Percentiles rank a stretch among this genome's conserved stretches.
Evolutionary conservation across 139 green algal genomes (phyloP).

Genomic region (Picocystis salinarum): DNA sequence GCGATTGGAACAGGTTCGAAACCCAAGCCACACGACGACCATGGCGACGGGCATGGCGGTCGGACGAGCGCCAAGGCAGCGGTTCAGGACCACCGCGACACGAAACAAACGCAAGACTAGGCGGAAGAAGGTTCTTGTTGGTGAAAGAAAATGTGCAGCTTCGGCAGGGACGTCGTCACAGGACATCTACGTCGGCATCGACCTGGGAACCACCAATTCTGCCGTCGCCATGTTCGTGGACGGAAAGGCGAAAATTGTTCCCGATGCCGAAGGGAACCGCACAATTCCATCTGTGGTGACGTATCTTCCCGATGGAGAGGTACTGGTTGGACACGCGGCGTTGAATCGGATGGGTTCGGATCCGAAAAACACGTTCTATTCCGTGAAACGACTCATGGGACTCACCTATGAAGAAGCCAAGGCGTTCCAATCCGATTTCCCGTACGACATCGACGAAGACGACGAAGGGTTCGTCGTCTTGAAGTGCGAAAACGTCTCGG

Average conservation of each 20-base stretch:
- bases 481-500: slow-evolving; percentile 20
- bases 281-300: slow-evolving; percentile 96
- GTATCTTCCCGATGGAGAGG: slow-evolving; percentile 26
- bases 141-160: too few species aligned
- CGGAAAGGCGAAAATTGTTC: slow-evolving; percentile 78
- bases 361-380: slow-evolving; percentile 98
- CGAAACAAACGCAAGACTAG: too few species aligned
- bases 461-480: slow-evolving; percentile 50
- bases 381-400: slow-evolving; percentile 97
- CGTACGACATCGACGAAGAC: slow-evolving; percentile 52
- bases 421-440: too few species aligned
- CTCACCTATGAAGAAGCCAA: slow-evolving; percentile 13
- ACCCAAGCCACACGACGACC: too few species aligned
- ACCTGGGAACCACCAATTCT: slow-evolving; percentile 94
- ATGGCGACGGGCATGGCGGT: too few species aligned
- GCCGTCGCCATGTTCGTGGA: slow-evolving; percentile 78
- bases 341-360: too few species aligned
- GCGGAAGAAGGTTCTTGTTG: too few species aligned
- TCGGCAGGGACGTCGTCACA: too few species aligned
- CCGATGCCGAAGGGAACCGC: slow-evolving; percentile 86
- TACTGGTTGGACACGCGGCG: slow-evolving; percentile 24
- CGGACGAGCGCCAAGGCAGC: too few species aligned
- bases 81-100: too few species aligned
- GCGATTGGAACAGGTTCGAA: too few species aligned
- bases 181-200: slow-evolving; percentile 92